These are phyloP conservation scores for Ascochyta koolunga DNA, from an alignment of 2,329 filamentous ascomycete genomes.

Conservation along the genomic window DNA sequence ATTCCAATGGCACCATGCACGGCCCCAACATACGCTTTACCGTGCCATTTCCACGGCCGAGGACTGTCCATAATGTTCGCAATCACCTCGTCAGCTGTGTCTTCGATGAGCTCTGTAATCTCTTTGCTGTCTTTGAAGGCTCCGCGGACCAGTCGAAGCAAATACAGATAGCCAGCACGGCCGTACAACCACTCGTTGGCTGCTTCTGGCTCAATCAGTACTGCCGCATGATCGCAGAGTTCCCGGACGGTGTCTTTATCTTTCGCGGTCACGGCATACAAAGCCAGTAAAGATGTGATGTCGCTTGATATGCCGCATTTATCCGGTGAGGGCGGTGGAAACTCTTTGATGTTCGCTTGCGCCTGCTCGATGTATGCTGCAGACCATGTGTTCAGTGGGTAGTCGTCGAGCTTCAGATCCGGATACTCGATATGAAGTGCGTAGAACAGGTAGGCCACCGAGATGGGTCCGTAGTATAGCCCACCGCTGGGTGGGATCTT, in stretches of 20 bases:
- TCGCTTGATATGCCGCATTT: slow-evolving; percentile 59
- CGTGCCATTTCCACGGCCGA: slow-evolving; percentile 69
- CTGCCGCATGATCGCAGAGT: slow-evolving; percentile 57
- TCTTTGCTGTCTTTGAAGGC: slow-evolving; percentile 59
- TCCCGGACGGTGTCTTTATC: slow-evolving; percentile 57
- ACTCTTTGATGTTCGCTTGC: slow-evolving; percentile 57
- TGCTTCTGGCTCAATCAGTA: slow-evolving; percentile 55
- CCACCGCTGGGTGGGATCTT: slow-evolving; percentile 54
- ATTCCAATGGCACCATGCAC: slow-evolving; percentile 73
- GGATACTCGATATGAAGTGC: slow-evolving; percentile 57
- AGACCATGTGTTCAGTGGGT: slow-evolving; percentile 56
- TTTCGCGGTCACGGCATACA: slow-evolving; percentile 57
- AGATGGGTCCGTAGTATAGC: slow-evolving; percentile 58
- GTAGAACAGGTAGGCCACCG: slow-evolving; percentile 58
- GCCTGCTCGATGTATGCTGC: slow-evolving; percentile 58
- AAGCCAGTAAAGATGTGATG: slow-evolving; percentile 57
- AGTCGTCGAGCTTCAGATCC: slow-evolving; percentile 54
- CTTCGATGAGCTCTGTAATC: slow-evolving; percentile 59
- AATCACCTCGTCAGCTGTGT: slow-evolving; percentile 63
- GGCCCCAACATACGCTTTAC: slow-evolving; percentile 68
- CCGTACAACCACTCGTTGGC: slow-evolving; percentile 71
- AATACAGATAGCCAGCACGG: slow-evolving; percentile 70
- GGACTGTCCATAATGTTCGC: slow-evolving; percentile 63
- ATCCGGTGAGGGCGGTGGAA: slow-evolving; percentile 52
- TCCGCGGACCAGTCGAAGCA: slow-evolving; percentile 67